Base-by-base conservation (phyloP, 805 yeast species). In the Wickerhamiella brachini region DNA sequence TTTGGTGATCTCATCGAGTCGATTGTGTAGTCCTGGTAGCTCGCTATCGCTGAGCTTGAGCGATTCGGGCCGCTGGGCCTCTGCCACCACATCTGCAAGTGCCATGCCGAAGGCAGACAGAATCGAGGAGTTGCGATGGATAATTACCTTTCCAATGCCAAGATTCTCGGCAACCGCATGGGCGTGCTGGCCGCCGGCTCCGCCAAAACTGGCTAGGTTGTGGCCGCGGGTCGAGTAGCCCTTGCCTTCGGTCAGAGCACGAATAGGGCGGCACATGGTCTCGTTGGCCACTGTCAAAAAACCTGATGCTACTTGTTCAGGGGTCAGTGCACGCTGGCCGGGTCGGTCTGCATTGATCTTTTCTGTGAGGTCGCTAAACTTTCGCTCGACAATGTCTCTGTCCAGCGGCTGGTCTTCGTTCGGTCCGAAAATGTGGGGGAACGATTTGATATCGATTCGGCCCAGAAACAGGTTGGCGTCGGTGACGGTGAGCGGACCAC, bases 131-230 rank as follows among this genome's bases (percentile, higher is more conserved):
- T 84, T 84, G 62, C 82, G 76, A 66, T 87, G 95, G 23, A 84
- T 80, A 34, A 85, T 65, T 7, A 87, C 83, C 26, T 78, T 76
- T 12, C 71, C 64, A 47, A 87, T 83, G 8, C 88, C 88, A 54
- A 87, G 70, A 23, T 76, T 73, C 52, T 77, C 72, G 1, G 95
- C 95, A 37, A 87, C 80, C 9, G 84, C 80, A 47, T 77, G 80
- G 2, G 93, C 89, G 65, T 85, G 89, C 66, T 87, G 95, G 8
- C 95, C 95, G 50, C 95, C 95, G 23, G 95, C 95, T 47, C 95
- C 95, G 46, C 95, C 95, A 67, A 87, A 87, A 2, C 90, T 76
- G 1, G 88, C 94, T 53, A 87, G 67, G 52, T 82, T 69, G 63
- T 87, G 95, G 10, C 75, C 69, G 9, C 83, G 63, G 0, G 80